Evolutionary conservation across 768 basidiomycete species (phyloP), one percentile per base, ranked within the genome.

Genomic region (Mycena olivaceomarginata): DNA sequence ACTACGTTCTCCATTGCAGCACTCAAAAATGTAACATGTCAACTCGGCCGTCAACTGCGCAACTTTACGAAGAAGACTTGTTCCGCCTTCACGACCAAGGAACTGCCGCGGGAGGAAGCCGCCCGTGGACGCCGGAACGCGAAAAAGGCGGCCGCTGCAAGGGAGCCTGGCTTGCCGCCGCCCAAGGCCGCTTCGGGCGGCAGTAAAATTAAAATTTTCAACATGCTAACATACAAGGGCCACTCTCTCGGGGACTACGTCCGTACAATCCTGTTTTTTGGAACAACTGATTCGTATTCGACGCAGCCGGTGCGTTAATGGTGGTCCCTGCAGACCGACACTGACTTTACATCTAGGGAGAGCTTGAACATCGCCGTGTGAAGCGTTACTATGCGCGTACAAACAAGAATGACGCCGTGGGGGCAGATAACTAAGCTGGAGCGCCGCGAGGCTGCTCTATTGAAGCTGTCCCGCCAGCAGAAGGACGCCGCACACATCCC

Each of bases 291-390:
- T 57, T 82, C 79, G 2, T 86, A 83, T 57, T 82, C 83, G 0
- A 85, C 85, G 0, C 83, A 86, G 37, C 67, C 81, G 57, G 86
- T 87, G 45, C 16, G 77, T 25, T 25, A 25, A 25, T 25, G 25
- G 25, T 25, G 25, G 25, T n/a, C 25, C 25, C 25, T 25, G 25
- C 25, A 25, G 25, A 25, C 25, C 25, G 25, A 25, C 25, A 25
- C 25, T 25, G 25, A 25, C 25, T 41, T 9, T 57, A 16, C 53
- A 12, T 56, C 39, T 60, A 89, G 88, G 84, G 86, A 4, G 88
- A 90, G 72, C 81, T 83, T 0, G 83, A 88, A 73, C 89, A 91
- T 66, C 74, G 81, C 0, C 76, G 65, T 0, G 81, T 83, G 11
- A 90, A 90, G 76, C 56, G 72, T 0, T 85, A 82, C 57, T 90